Base-by-base conservation (phyloP, 805 yeast genomes). In the Hanseniaspora taiwanica region DNA sequence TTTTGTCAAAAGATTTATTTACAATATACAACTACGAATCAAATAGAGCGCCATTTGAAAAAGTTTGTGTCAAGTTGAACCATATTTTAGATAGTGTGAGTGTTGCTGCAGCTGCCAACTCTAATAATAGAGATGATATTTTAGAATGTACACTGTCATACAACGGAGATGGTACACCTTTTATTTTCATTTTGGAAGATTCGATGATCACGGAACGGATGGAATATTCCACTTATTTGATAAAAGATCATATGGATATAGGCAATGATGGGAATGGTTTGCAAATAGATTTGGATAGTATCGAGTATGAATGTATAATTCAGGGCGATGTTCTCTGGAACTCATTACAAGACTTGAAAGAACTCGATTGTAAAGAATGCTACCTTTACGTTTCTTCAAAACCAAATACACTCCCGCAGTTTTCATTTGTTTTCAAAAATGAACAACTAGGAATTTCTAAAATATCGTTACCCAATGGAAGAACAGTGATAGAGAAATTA, bases 361-460 rank as follows among this genome's bases (percentile, higher is more conserved):
- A 74, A 39, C 55, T 75, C 9, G 65, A 65, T 17, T 66, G 78
- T 5, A 68, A 69, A 34, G 72, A 70, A 34, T 62, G 77, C 24
- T 70, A 65, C 36, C 38, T 73, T 1, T 71, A 67, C 48, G 70
- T 68, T 6, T 59, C 64, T 12, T 53, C 60, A 6, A 48, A 46
- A 6, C 51, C 45, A 18, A 42, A 49, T 19, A 4, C 7, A n/a
- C 13, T n/a, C 4, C 33, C 33, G 18, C 33, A 29, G 8, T 47
- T 40, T 16, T 39, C 43, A 1, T 43, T 44, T 14, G 70, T 81
- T 4, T 78, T 91, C 0, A 69, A 67, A 31, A 82, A 89, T 9
- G 36, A 33, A 18, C 81, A 77, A n/a, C 66, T 82, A 36, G 94
- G 94, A 0, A 64, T 68, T 39, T 76, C 83, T 31, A 77, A 79